These are phyloP conservation scores for Cudoniella acicularis DNA, from an alignment of 495 filamentous ascomycete species.

Conservation along the genomic window DNA sequence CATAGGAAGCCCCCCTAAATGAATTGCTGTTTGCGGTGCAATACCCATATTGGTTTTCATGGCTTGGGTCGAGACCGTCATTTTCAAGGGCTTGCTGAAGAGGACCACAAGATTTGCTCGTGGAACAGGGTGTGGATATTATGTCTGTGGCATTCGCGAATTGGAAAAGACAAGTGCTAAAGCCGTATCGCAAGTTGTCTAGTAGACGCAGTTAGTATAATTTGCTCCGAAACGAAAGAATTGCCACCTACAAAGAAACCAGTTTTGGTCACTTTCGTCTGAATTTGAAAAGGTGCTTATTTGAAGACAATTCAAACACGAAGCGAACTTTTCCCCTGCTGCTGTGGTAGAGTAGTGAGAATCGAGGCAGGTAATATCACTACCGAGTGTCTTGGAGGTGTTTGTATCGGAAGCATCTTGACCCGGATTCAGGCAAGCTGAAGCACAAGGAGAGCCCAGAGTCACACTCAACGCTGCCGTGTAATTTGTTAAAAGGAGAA, in stretches of 20 bases:
- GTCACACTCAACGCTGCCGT: slow-evolving; percentile 39
- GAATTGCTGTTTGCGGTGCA: slow-evolving; percentile 10
- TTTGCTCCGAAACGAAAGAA: background rate
- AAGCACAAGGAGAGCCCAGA: slow-evolving; percentile 49
- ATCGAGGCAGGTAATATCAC: slow-evolving; percentile 44
- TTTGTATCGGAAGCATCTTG: slow-evolving; percentile 41
- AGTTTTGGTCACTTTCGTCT: slow-evolving; percentile 43
- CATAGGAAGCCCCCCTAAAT: background rate
- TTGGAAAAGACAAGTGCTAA: slow-evolving; percentile 34
- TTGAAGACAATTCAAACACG: slow-evolving; percentile 48
- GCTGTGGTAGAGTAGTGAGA: slow-evolving; percentile 27
- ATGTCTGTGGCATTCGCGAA: slow-evolving; percentile 16
- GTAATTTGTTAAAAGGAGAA: background rate
- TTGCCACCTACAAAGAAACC: slow-evolving; percentile 46
- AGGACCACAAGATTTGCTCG: slow-evolving; percentile 4
- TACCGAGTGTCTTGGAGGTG: slow-evolving; percentile 39
- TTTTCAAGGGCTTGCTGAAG: slow-evolving; percentile 6
- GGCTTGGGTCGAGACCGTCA: background rate
- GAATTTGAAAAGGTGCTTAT: slow-evolving; percentile 41
- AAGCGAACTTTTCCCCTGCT: slow-evolving; percentile 40
- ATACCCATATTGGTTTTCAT: slow-evolving; percentile 13
- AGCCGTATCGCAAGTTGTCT: slow-evolving; percentile 37
- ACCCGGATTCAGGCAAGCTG: slow-evolving; percentile 36
- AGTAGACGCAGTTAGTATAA: background rate
- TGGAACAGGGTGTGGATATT: slow-evolving; percentile 10